These are phyloP conservation scores for Fusarium siculi DNA, from an alignment of 2,329 filamentous ascomycete genomes.

Conservation along the genomic window DNA sequence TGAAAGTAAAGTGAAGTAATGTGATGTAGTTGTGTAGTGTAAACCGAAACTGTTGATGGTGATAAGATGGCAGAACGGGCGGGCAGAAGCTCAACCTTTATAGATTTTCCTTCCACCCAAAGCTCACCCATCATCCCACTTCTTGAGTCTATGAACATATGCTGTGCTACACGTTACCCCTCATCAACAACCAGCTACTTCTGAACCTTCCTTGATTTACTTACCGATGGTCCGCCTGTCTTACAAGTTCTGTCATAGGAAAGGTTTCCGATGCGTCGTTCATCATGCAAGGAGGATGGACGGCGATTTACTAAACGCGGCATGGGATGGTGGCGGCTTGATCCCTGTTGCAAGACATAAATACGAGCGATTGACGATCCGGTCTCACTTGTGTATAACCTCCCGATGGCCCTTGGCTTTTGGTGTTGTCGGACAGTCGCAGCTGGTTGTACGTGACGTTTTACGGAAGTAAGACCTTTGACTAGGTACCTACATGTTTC, in stretches of 20 bases:
- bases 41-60: background rate
- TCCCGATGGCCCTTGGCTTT: fast-evolving
- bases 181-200: no score
- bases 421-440: fast-evolving
- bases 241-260: background rate
- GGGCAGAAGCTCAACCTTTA: background rate
- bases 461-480: no score
- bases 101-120: background rate
- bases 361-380: background rate
- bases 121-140: fast-evolving
- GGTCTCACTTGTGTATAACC: background rate
- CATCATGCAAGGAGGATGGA: background rate
- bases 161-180: background rate
- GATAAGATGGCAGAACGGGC: fast-evolving
- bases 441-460: background rate
- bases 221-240: background rate
- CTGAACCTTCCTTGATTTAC: background rate
- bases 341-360: background rate
- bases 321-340: background rate
- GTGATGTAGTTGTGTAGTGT: background rate
- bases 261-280: background rate
- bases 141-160: fast-evolving
- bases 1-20: background rate
- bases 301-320: fast-evolving
- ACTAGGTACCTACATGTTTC: no score